Base-by-base conservation (phyloP, 306 rosid species). In the apple (Malus domestica) region DNA sequence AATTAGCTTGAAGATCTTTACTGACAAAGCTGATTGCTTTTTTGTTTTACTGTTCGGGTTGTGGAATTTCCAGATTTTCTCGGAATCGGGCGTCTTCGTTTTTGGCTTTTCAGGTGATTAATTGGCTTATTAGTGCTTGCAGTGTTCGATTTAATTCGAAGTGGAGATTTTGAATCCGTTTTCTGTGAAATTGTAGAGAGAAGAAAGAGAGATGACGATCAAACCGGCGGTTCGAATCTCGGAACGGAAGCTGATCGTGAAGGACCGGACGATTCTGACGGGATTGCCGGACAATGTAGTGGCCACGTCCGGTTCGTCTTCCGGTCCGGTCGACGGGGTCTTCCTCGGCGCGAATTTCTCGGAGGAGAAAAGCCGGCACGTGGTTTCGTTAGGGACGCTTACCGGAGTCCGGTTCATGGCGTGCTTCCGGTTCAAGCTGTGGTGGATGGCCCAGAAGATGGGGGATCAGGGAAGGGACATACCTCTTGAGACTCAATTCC, bases 381-480 rank as follows among this genome's bases (percentile, higher is more conserved):
- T 95, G 59, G 71, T 90, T 60, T 51, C 89, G 0, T 44, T 95
- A 1, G 98, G 98, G 10, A 80, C 81, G 0, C 59, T 92, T 3
- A 81, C 73, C 10, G 87, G 86, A 35, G 90, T 92, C 16, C 85
- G 97, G 38, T 95, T 95, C 86, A 33, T 89, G 80, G 90, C 98
- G 25, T 87, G 93, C 70, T 95, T 95, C 70, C 82, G 98, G 54
- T 95, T 95, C 90, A 95, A 95, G 88, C 62, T 95, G 0, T 95
- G 97, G 97, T 95, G 97, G 99, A 95, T 95, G 99, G 85, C 97
- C 10, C 99, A 95, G 72, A 92, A 86, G 55, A 92, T 90, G 97
- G 99, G 99, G 9, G 89, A 87, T 16, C 80, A 51, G 67, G 97
- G 97, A 15, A 76, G 80, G 2, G 92, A 95, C 5, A 84, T 95